Evolutionary conservation across 2,329 filamentous ascomycete species (phyloP), one percentile per base, ranked within the genome.

Genomic region (Scleromitrula shiraiana): DNA sequence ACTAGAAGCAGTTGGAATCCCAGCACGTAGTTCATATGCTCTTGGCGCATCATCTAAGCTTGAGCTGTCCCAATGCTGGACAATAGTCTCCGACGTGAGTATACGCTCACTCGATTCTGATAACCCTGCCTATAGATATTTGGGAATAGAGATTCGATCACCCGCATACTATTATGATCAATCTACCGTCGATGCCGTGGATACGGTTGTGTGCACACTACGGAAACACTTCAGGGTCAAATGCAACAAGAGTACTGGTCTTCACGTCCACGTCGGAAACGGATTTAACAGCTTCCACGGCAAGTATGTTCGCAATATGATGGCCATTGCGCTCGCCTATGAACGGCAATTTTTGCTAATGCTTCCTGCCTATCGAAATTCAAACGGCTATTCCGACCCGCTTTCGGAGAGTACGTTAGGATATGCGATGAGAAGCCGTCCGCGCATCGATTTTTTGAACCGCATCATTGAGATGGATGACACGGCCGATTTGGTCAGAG

Each of bases 261-360:
- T 64, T 2, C 63, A 66, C 36, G 57, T 65, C 27, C 64, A 67
- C 37, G 46, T 66, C 23, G 62, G 63, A 4, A 56, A 62, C 17
- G 53, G 53, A 4, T 23, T 22, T 7, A 29, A 51, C 3, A 53
- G 56, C 0, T 60, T 64, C 23, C 46, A 53, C 7, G 40, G 59
- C 7, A 19, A 38, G 6, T 56, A 54, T 1, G 27, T 66, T 17
- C 57, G 57, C 37, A 63, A 63, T 19, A 22, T 65, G 6, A 14
- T 63, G 9, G 52, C 53, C 3, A 47, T 62, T 17, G 46, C 54
- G 20, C 54, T 54, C 26, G 55, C 57, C 2, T 62, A 62, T 45
- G 61, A 66, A 35, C 42, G 37, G 1, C 55, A 50, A 9, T 52
- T 63, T 20, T 2, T 15, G 4, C 20, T 36, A 4, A 45, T 45